Evolutionary conservation across 1,139 yeast genomes (phyloP), one percentile per base, ranked within the genome.

Genomic region (Eremothecium coryli): DNA sequence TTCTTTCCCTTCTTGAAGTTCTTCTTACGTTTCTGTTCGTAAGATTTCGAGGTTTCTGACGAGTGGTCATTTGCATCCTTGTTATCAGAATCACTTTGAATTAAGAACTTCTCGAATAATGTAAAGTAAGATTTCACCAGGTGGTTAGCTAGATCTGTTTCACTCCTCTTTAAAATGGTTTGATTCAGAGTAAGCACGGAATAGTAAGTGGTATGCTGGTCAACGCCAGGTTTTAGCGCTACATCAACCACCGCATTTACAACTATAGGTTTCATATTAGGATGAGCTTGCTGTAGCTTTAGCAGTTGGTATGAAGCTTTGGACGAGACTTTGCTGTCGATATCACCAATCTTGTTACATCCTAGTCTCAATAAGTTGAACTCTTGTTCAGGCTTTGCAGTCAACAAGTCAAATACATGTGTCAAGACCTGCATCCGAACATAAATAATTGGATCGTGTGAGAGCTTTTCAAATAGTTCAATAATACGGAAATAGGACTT

Each of bases 351-450:
- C 57, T 90, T 90, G 59, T 93, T 90, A 32, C 86, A 93, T 33
- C 95, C 95, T 38, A 93, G 67, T 48, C 90, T 72, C 49, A 90
- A 67, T 45, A 93, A 66, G 56, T 93, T 90, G 33, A 80, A 93
- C 61, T 90, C 99, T 64, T 93, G 98, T 62, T 90, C 99, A 3
- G 99, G 97, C 56, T 88, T 90, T 11, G 81, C 70, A 46, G 75
- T 77, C 41, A 90, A 64, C 29, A 90, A 66, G 41, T 84, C 94
- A 47, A 88, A 82, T 27, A 88, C 70, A 52, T 84, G 90, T 31
- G 71, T 66, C 24, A 86, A 70, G 25, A 82, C 76, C 43, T 75
- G 82, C 68, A 80, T 71, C 56, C 95, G 75, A 27, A 90, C 94
- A 53, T 82, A 93, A 38, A 80, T 74, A 49, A 90, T 86, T n/a